Percentiles rank a stretch among this genome's conserved stretches.
Evolutionary conservation across 2,329 filamentous ascomycete species (phyloP).

Genomic region (Xylaria sp.): DNA sequence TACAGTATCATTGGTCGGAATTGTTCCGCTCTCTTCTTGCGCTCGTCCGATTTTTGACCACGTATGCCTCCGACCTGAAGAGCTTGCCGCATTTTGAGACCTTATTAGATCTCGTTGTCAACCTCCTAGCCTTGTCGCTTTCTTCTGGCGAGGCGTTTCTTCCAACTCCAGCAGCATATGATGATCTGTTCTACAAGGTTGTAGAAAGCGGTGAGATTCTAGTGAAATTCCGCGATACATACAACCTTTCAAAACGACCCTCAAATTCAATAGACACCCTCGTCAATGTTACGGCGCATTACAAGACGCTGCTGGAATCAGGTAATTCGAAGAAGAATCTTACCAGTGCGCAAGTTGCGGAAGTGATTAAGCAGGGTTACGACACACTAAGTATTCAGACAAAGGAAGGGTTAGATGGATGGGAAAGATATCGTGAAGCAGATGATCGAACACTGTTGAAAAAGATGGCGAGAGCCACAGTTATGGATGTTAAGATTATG

Average conservation of each 20-base stretch:
- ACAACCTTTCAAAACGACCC: conserved; percentile 61
- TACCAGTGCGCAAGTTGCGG: conserved; percentile 82
- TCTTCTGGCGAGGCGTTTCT: conserved; percentile 90
- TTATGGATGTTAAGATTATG: conserved; percentile 63
- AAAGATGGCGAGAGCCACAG: conserved; percentile 80
- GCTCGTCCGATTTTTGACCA: conserved; percentile 87
- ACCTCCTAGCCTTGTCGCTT: conserved; percentile 81
- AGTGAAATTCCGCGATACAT: conserved; percentile 80
- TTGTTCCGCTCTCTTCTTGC: conserved; percentile 89
- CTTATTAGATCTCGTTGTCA: conserved; percentile 78
- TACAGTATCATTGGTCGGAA: conserved; percentile 93
- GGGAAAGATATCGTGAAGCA: conserved; percentile 85
- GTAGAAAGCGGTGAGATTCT: conserved; percentile 89
- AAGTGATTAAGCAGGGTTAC: conserved; percentile 95
- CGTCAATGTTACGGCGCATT: conserved; percentile 82
- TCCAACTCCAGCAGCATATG: conserved; percentile 84
- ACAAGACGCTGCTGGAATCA: conserved; percentile 73
- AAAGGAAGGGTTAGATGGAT: conserved; percentile 83
- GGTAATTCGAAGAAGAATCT: conserved; percentile 55
- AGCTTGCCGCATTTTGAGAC: conserved; percentile 70
- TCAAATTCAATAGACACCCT: conserved; percentile 82
- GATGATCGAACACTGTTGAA: conserved; percentile 86
- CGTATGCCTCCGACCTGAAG: conserved; percentile 80
- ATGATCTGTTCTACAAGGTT: conserved; percentile 98
- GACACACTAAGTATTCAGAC: conserved; percentile 92